Base-by-base conservation (phyloP, 768 basidiomycete species). In the Favolaschia claudopus region DNA sequence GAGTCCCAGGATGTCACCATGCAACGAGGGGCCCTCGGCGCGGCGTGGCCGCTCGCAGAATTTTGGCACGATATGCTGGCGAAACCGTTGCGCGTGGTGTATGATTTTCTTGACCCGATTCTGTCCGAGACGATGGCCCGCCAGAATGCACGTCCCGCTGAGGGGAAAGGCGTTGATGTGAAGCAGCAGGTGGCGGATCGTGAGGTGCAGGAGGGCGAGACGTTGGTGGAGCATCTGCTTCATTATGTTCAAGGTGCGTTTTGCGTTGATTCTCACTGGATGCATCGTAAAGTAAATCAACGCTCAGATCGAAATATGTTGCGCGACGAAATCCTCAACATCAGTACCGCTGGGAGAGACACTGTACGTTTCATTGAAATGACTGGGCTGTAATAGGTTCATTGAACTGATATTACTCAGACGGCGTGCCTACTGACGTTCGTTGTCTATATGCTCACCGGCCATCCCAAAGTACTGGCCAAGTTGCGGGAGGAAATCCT, bases 401-500 rank as follows among this genome's bases (percentile, higher is more conserved):
- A 20, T 15, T 37, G 5, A 28, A 31, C 37, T 45, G 9, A 39
- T 15, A 2, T 13, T 9, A 6, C 8, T 1, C 37, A 82, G 80
- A 83, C 80, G 7, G 82, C 86, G 2, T 74, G 76, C 24, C 77
- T 77, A 13, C 72, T 87, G 31, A 85, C 86, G 0, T 85, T 82
- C 64, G 78, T 77, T 4, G 67, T 81, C 8, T 88, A 87, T 68
- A 80, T 82, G 72, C 79, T 88, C 5, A 75, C 86, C 1, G 72
- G 77, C 63, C 76, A 87, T 60, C 86, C 84, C 1, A 63, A 77
- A 8, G 76, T 85, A 7, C 65, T 82, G 0, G 59, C 64, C 4
- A 75, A 76, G 5, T 77, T 89, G 15, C 80, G 83, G 17, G 70
- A 79, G 31, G 87, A 89, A 65, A 75, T 89, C n/a, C 55, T 82